Base-by-base conservation (phyloP, 228 moss, liverwort and hornwort species). In the Sphagnum magellanicum region DNA sequence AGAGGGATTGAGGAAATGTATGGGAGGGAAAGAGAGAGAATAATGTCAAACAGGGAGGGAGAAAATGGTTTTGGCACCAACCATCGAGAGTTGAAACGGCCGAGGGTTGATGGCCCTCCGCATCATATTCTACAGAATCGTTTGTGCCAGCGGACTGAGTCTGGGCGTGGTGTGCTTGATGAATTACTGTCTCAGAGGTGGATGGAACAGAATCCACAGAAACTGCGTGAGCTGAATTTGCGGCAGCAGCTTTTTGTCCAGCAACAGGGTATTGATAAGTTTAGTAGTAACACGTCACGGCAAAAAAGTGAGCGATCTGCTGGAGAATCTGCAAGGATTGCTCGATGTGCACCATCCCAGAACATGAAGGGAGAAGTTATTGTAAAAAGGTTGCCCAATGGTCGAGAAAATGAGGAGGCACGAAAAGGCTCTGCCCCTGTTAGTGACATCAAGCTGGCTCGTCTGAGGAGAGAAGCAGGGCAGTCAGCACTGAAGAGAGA, bases 181-280 rank as follows among this genome's bases (percentile, higher is more conserved):
- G 83, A 83, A 46, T 83, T 73, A 55, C 78, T 76, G 17, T 76
- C 74, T 8, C 76, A 69, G 53, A 76, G 74, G 67, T 70, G 81
- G 71, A 70, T 74, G 68, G 81, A 88, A 53, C 81, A 88, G 57
- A 84, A 88, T 52, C 76, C 81, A 48, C 87, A 88, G 60, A 88
- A 84, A 61, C 79, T 79, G 62, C 83, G 73, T 69, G 87, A 88
- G 59, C 73, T 81, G 74, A 76, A 83, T 46, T 75, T 88, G 71
- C 76, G 87, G 48, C 87, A 88, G 16, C 84, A 88, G 64, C 66
- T 88, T 10, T 84, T 83, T 61, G 64, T 79, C 72, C 87, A 88
- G 65, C 84, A 73, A 16, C 73, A 84, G 60, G 81, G 81, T 17
- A 72, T 88, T 32, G 70, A 79, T 68, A 79, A 64, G 61, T 68